phyloP scores from a whole-genome alignment of 352 stramenopile species.

The Globisporangium radiosum region DNA sequence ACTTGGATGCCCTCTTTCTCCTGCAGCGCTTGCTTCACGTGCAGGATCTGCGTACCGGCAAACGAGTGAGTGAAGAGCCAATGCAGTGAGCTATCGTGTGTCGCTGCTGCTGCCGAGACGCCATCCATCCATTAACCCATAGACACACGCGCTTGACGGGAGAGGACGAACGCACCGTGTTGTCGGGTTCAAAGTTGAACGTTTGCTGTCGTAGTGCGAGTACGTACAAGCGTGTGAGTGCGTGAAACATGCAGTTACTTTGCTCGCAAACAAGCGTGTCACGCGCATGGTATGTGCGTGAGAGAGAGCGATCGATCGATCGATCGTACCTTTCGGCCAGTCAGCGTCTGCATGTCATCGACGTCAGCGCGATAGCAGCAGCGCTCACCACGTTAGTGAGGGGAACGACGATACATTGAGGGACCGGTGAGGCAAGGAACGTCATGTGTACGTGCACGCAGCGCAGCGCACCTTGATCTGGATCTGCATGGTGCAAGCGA shows the following conservation, averaged over 20 bases:
- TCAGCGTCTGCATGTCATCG: conserved; percentile 51
- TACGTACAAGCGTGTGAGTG: background rate
- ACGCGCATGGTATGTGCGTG: no score
- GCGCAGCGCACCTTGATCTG: conserved; percentile 76
- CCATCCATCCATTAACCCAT: conserved; percentile 4
- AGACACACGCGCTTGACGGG: no score
- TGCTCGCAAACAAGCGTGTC: background rate
- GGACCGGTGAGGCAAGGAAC: background rate
- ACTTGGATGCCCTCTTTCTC: conserved; percentile 97
- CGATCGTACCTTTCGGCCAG: conserved; percentile 56
- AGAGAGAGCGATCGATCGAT: background rate
- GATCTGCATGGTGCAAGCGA: conserved; percentile 57
- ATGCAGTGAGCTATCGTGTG: background rate
- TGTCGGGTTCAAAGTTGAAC: conserved; percentile 86
- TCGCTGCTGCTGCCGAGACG: background rate
- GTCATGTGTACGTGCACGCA: background rate
- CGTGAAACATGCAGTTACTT: background rate
- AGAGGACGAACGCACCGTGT: conserved; percentile 39
- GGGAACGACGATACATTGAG: no score
- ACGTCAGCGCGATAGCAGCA: no score
- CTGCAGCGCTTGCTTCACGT: conserved; percentile 97
- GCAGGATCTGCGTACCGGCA: conserved; percentile 72
- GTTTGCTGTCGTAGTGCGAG: conserved; percentile 38
- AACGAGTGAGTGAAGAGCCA: background rate
- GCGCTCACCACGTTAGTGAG: no score